Evolutionary conservation across 2,329 filamentous ascomycete genomes (phyloP).

Genomic region (Pseudogymnoascus sp.): DNA sequence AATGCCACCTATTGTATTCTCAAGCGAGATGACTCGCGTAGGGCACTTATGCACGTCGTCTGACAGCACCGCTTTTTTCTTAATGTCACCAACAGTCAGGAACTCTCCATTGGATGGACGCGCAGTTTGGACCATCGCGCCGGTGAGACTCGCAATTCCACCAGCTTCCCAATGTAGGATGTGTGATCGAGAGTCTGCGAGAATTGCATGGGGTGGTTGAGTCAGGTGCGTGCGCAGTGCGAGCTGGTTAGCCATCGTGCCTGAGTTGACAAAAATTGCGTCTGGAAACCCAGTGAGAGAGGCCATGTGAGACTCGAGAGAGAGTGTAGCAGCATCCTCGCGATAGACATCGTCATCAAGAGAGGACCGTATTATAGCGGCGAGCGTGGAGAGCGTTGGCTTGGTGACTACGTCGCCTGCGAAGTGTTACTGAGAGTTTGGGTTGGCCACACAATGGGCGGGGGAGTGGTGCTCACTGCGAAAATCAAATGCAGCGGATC

Average conservation of each 20-base stretch:
- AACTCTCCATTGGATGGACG: slow-evolving; percentile 63
- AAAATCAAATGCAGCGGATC: slow-evolving; percentile 28
- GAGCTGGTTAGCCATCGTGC: slow-evolving; percentile 92
- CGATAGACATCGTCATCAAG: slow-evolving; percentile 77
- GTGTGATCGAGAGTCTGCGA: slow-evolving; percentile 73
- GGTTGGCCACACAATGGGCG: not conserved
- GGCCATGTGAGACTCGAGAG: slow-evolving; percentile 68
- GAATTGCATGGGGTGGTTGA: slow-evolving; percentile 70
- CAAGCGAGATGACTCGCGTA: slow-evolving; percentile 71
- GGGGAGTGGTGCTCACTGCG: slow-evolving; percentile 20
- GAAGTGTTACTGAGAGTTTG: not conserved
- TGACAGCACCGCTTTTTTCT: slow-evolving; percentile 53
- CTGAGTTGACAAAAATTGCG: slow-evolving; percentile 74
- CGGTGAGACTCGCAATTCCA: slow-evolving; percentile 60
- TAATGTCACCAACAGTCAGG: slow-evolving; percentile 45
- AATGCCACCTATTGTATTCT: slow-evolving; percentile 77
- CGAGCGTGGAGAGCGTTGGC: slow-evolving; percentile 73
- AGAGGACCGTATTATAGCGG: slow-evolving; percentile 64
- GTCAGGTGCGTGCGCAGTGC: slow-evolving; percentile 68
- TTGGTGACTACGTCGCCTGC: slow-evolving; percentile 64
- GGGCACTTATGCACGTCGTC: slow-evolving; percentile 72
- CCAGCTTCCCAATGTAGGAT: slow-evolving; percentile 62
- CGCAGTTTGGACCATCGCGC: slow-evolving; percentile 61
- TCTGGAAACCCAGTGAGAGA: slow-evolving; percentile 66
- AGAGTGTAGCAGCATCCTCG: slow-evolving; percentile 71